Evolutionary conservation across 345 rosid species (phyloP).

Genomic region (sweet orange (Citrus sinensis)): DVS_A1.0 CM039163.1:52184001-52184500

Average conservation of each 20-base stretch:
- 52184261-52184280: conserved; percentile 66
- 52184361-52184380: conserved; percentile 70
- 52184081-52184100: conserved; percentile 27
- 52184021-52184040: conserved; percentile 89
- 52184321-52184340: conserved; percentile 66
- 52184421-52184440: conserved; percentile 49
- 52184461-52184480: conserved; percentile 68
- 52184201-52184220: conserved; percentile 47
- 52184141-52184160: conserved; percentile 47
- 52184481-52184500: conserved; percentile 50
- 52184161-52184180: conserved; percentile 73
- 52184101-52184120: conserved; percentile 38
- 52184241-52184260: conserved; percentile 19
- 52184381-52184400: conserved; percentile 64
- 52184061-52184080: conserved; percentile 30
- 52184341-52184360: conserved; percentile 68
- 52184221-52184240: conserved; percentile 38
- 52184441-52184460: conserved; percentile 40
- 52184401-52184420: conserved; percentile 45
- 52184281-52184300: conserved; percentile 64
- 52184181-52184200: conserved; percentile 20
- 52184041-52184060: conserved; percentile 29
- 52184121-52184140: conserved; percentile 46
- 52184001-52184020: conserved; percentile 67
- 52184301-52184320: conserved; percentile 92